Percentiles rank a stretch among this genome's conserved stretches.
Conservation (phyloP, 2,329 filamentous ascomycete genomes). For the Dothidotthia symphoricarpi region DNA sequence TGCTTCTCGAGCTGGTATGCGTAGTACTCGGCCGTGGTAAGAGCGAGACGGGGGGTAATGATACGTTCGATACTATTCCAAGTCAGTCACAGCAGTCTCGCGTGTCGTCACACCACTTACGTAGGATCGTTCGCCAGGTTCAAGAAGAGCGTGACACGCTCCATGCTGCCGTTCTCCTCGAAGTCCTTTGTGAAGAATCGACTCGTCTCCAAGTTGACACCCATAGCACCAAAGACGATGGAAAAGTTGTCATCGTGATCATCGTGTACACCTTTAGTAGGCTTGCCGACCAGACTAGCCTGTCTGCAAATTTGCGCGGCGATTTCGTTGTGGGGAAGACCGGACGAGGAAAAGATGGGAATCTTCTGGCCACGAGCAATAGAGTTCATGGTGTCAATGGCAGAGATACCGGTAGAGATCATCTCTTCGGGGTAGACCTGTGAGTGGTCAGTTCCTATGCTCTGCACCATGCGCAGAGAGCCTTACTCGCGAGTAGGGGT, state of each 20-base stretch:
- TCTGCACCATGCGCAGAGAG: slow-evolving; percentile 5
- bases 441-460: slow-evolving; percentile 18
- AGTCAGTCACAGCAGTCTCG: slow-evolving; percentile 16
- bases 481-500: slow-evolving; percentile 90
- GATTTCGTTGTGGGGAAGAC: slow-evolving; percentile 99
- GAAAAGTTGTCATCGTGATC: slow-evolving; percentile 99
- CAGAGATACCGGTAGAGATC: slow-evolving; percentile 99
- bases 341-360: slow-evolving; percentile 96
- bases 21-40: slow-evolving; percentile 99
- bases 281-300: slow-evolving; percentile 85
- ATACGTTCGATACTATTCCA: slow-evolving; percentile 87
- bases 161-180: slow-evolving; percentile 98
- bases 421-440: slow-evolving; percentile 99
- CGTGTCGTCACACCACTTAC: slow-evolving; percentile 54
- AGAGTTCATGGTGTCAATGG: slow-evolving; percentile 90
- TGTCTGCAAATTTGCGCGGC: slow-evolving; percentile 98
- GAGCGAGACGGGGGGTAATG: slow-evolving; percentile 94
- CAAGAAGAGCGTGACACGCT: slow-evolving; percentile 94
- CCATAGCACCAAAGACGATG: slow-evolving; percentile 99
- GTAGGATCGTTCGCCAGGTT: slow-evolving; percentile 99
- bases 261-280: slow-evolving; percentile 94
- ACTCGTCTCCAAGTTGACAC: slow-evolving; percentile 98
- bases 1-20: slow-evolving; percentile 99
- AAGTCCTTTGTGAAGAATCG: slow-evolving; percentile 99
- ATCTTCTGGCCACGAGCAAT: slow-evolving; percentile 99